Base-by-base conservation (phyloP, 495 filamentous ascomycete genomes). In the Chaetomium fimeti region DNA sequence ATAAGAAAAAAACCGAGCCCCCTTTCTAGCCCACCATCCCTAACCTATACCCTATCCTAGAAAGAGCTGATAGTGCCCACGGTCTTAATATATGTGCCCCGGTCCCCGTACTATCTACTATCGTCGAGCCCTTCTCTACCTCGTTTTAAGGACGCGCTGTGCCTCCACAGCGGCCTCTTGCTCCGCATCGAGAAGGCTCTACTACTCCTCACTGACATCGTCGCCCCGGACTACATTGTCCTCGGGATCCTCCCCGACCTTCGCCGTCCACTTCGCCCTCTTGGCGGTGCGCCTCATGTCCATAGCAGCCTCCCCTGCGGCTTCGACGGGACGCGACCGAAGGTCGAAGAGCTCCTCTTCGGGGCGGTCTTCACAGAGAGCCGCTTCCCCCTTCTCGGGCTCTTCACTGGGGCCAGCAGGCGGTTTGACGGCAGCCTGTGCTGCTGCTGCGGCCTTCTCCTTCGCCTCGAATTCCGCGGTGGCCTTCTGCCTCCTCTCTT, bases 21-120 rank as follows among this genome's bases (percentile, higher is more conserved):
- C 56, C 61, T 47, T 49, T 63, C 61, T 63, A 40, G 61, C 61
- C 61, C 61, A 49, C 61, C 61, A 40, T 27, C 57, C 16, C 47
- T 52, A 48, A 52, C 61, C 51, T 54, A 61, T 61, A 48, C 61
- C 61, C 51, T 54, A 61, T 61, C 24, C 49, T 49, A 62, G 49
- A 62, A 62, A 54, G 49, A 55, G 49, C 15, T 43, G 55, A 18
- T 16, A 48, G 32, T 59, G 57, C 57, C 32, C 27, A 36, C 12
- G 12, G 38, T 57, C 36, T 36, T 57, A n/a, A n/a, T n/a, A n/a
- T 0, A 18, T 62, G 48, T 25, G 20, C 42, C 25, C 40, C 52
- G n/a, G 25, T 49, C 28, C 20, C 24, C 60, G 27, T 38, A 11
- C 3, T 51, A 11, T 28, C 28, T 28, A n/a, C 42, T n/a, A 6